A percentile compares a stretch with the other conserved stretches of the same genome.
Conservation (phyloP, 2,329 filamentous ascomycete genomes). For the Endoconidiophora laricicola region DNA sequence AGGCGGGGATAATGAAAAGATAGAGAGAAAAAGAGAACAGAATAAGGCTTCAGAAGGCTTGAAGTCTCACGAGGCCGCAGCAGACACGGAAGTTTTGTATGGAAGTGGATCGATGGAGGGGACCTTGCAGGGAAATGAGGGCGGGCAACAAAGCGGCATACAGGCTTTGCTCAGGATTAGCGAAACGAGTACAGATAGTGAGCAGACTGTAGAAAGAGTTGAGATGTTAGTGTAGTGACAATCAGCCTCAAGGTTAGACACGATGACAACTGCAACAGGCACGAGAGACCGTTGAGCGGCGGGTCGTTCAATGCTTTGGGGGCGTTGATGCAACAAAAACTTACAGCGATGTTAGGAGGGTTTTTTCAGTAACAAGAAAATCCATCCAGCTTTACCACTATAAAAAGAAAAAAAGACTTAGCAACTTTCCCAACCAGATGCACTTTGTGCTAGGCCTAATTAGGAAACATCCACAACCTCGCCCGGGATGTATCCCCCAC, state of each 20-base stretch:
- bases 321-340: too few species aligned
- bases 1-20: slow-evolving; percentile 1
- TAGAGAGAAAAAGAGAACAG: slow-evolving; percentile 4
- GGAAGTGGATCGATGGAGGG: not conserved
- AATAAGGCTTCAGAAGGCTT: slow-evolving; percentile 6
- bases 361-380: too few species aligned
- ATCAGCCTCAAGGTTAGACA: not conserved
- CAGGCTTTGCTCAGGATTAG: not conserved
- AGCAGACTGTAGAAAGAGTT: not conserved
- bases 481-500: not conserved
- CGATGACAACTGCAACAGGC: too few species aligned
- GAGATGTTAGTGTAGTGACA: not conserved
- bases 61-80: slow-evolving; percentile 3
- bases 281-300: too few species aligned
- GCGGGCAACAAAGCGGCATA: slow-evolving; percentile 7
- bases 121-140: slow-evolving; percentile 3
- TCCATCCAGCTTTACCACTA: too few species aligned
- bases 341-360: too few species aligned
- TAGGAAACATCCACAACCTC: not conserved
- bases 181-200: not conserved
- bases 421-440: slow-evolving; percentile 10
- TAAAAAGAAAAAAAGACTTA: not conserved
- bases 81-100: slow-evolving; percentile 12
- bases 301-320: too few species aligned
- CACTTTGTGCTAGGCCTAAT: slow-evolving; percentile 10